Conservation (phyloP, 352 stramenopile species). For the Pythium dissotocum region DNA sequence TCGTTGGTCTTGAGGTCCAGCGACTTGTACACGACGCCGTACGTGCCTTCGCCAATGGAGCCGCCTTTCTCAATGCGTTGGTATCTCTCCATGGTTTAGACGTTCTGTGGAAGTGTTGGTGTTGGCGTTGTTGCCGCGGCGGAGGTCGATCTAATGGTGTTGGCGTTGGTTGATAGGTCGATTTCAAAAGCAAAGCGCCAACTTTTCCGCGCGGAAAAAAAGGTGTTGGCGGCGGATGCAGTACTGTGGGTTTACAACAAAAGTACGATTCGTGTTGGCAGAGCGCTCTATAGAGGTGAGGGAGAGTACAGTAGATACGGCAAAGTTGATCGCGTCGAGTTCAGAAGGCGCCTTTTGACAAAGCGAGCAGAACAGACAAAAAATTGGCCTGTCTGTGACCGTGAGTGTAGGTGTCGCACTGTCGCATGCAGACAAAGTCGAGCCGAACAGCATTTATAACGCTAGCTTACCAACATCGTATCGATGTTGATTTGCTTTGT, state of each 20-base stretch:
- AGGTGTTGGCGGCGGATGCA: neutral
- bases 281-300: neutral
- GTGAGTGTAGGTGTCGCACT: slow-evolving; percentile 26
- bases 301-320: slow-evolving; percentile 11
- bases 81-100: slow-evolving; percentile 77
- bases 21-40: slow-evolving; percentile 97
- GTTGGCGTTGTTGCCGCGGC: neutral
- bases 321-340: neutral
- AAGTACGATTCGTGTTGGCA: neutral
- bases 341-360: slow-evolving; percentile 2
- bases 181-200: slow-evolving; percentile 8
- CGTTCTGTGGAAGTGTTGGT: neutral
- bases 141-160: neutral
- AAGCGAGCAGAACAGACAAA: neutral
- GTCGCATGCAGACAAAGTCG: slow-evolving; percentile 11
- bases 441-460: neutral
- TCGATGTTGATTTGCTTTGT: neutral
- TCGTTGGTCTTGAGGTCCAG: slow-evolving; percentile 90
- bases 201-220: slow-evolving; percentile 8
- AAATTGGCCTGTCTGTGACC: slow-evolving; percentile 7
- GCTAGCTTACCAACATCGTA: neutral
- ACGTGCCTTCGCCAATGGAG: slow-evolving; percentile 94
- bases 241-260: neutral
- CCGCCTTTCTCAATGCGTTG: slow-evolving; percentile 93
- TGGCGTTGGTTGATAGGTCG: neutral